Base-by-base conservation (phyloP, 768 basidiomycete genomes). In the Phlebiopsis gigantea region DNA sequence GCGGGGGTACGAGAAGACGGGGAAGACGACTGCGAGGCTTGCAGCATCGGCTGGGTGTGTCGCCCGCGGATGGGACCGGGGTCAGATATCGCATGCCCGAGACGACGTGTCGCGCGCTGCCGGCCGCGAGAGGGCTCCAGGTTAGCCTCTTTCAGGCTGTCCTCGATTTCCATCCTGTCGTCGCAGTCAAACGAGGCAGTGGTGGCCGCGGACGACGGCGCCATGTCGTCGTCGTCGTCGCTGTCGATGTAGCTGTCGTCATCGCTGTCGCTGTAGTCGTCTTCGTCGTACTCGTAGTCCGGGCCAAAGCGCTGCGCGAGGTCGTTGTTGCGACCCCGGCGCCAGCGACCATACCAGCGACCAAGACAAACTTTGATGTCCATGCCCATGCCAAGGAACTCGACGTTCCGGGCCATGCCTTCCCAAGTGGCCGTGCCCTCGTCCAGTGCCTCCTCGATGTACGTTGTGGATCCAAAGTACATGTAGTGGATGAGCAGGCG, bases 371-470 rank as follows among this genome's bases (percentile, higher is more conserved):
- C 70, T 68, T 90, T 93, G 69, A 94, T 83, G 44, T 88, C 85
- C 17, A 82, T 73, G 52, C 82, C 77, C 59, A 95, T 78, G 19
- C 84, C 87, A 48, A 96, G 84, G 66, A 91, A 95, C 67, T 95
- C 92, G 66, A 88, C 91, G 68, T 94, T 96, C 58, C 87, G 83
- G 19, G 90, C 90, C 58, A 95, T 75, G 26, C 90, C 90, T 63
- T 93, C 88, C 93, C 92, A 95, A 46, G 82, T 81, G 45, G 92
- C 77, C 51, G 76, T 69, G 19, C 86, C 84, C 19, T 75, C 72
- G 58, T 81, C 79, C 12, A 96, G 80, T 42, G 80, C 84, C 22
- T 82, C 76, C 64, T 87, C 82, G 63, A 96, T 85, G 53, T 76
- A 76, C 43, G 73, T 70, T 12, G 81, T 81, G 59, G 80, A 76